Percentiles rank a stretch among this genome's conserved stretches.
Conservation (phyloP, 805 yeast genomes). For the Lipomyces mesembrius region DNA sequence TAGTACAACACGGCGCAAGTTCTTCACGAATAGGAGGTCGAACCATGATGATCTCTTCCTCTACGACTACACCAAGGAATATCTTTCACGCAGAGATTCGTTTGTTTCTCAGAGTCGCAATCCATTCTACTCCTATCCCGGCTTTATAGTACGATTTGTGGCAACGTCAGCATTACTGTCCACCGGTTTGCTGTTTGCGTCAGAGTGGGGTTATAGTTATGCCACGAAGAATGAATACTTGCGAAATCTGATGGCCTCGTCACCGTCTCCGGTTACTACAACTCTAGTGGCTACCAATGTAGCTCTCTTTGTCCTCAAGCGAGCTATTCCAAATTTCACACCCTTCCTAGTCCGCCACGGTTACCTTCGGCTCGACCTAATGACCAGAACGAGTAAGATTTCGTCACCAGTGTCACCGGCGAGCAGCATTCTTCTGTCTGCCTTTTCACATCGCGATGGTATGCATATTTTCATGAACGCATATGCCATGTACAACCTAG, state of each 20-base stretch:
- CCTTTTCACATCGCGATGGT: conserved; percentile 32
- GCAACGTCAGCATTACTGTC: conserved; percentile 18
- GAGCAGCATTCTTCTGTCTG: conserved; percentile 19
- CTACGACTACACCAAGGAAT: background rate
- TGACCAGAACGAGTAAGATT: conserved; percentile 10
- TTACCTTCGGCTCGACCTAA: conserved; percentile 28
- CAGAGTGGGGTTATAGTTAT: background rate
- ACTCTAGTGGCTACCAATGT: conserved; percentile 18
- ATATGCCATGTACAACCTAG: conserved; percentile 29
- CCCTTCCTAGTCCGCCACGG: conserved; percentile 27
- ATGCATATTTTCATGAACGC: conserved; percentile 25
- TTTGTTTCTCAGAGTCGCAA: background rate
- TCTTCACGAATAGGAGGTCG: background rate
- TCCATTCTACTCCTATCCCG: conserved; percentile 7
- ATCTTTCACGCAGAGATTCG: background rate
- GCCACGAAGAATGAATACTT: background rate
- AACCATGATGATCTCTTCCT: background rate
- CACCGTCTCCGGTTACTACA: conserved; percentile 28
- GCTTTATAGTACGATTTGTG: conserved; percentile 20
- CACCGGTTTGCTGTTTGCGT: conserved; percentile 9
- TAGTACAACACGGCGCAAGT: background rate
- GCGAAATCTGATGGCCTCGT: conserved; percentile 4
- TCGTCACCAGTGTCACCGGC: conserved; percentile 15
- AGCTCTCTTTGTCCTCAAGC: conserved; percentile 24
- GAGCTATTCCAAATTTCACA: conserved; percentile 18